These are phyloP conservation scores for Megacollybia marginata DNA, from an alignment of 768 basidiomycete species.

Conservation along the genomic window DNA sequence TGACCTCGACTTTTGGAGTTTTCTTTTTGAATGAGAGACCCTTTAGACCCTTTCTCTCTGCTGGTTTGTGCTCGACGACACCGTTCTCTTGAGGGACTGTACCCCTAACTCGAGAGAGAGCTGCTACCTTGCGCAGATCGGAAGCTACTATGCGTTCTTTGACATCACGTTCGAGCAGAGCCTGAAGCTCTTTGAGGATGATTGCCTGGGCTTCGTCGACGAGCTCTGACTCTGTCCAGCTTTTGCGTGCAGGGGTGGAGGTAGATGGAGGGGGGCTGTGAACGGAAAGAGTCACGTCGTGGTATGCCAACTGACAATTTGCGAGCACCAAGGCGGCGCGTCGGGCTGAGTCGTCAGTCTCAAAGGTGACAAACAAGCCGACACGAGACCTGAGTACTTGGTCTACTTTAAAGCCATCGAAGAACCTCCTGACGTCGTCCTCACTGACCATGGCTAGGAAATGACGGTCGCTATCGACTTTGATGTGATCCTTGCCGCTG, in stretches of 20 bases:
- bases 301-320: constrained; percentile 48
- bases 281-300: constrained; percentile 49
- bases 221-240: constrained; percentile 46
- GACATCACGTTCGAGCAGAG: constrained; percentile 57
- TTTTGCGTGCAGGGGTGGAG: constrained; percentile 27
- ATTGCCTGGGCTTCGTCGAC: constrained; percentile 47
- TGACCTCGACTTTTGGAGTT: constrained; percentile 33
- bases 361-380: constrained; percentile 82
- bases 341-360: constrained; percentile 50
- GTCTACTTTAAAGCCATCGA: constrained; percentile 65
- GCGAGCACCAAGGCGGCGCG: constrained; percentile 62
- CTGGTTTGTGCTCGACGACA: constrained; percentile 14
- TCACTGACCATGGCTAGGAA: constrained; percentile 47
- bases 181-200: constrained; percentile 50
- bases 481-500: constrained; percentile 64
- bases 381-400: constrained; percentile 65
- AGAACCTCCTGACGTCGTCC: constrained; percentile 61
- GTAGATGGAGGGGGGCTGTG: constrained; percentile 31
- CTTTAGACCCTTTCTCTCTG: constrained; percentile 37
- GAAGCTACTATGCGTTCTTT: constrained; percentile 50
- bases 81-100: constrained; percentile 15
- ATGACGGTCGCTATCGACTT: constrained; percentile 41
- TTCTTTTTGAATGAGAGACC: constrained; percentile 42
- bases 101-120: constrained; percentile 40
- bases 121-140: constrained; percentile 45